Percentiles rank a stretch among this genome's conserved stretches.
Conservation (phyloP, 164 flowering plant species). For the Aristolochia contorta region DNA sequence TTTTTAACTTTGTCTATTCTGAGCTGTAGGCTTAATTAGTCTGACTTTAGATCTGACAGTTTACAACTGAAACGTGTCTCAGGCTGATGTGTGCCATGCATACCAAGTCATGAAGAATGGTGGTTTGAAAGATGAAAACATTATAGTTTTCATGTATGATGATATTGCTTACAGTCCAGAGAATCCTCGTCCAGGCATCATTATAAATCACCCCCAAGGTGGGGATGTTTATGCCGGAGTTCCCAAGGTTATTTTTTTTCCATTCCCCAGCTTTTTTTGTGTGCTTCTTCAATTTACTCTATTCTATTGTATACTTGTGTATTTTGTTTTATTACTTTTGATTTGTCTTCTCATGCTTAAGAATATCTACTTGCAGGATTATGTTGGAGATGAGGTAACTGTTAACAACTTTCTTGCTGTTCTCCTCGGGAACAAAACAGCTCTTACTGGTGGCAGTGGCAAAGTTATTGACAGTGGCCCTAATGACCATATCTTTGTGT, state of each 20-base stretch:
- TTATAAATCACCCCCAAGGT: slow-evolving; percentile 72
- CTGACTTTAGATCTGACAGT: no score
- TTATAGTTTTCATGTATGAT: slow-evolving; percentile 82
- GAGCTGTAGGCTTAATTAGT: no score
- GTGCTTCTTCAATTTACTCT: no score
- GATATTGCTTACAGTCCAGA: slow-evolving; percentile 67
- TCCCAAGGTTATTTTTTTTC: slow-evolving; percentile 54
- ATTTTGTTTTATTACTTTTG: neutral
- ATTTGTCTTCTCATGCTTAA: neutral
- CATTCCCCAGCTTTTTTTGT: neutral
- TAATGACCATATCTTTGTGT: slow-evolving; percentile 67
- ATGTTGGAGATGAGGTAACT: slow-evolving; percentile 61
- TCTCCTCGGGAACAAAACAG: slow-evolving; percentile 72
- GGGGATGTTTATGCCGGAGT: slow-evolving; percentile 72
- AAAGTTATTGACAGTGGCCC: slow-evolving; percentile 84
- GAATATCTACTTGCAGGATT: slow-evolving; percentile 51
- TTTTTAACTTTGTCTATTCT: no score
- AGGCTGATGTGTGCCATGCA: slow-evolving; percentile 94
- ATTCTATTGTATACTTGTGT: neutral
- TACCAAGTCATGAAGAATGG: slow-evolving; percentile 77
- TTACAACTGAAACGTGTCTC: neutral
- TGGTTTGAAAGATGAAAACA: slow-evolving; percentile 86
- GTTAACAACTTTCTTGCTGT: slow-evolving; percentile 65
- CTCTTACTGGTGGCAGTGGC: slow-evolving; percentile 76
- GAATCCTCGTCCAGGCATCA: slow-evolving; percentile 75